Conservation (phyloP, 23 red algal species). For the Gracilaria vermiculophylla region DNA sequence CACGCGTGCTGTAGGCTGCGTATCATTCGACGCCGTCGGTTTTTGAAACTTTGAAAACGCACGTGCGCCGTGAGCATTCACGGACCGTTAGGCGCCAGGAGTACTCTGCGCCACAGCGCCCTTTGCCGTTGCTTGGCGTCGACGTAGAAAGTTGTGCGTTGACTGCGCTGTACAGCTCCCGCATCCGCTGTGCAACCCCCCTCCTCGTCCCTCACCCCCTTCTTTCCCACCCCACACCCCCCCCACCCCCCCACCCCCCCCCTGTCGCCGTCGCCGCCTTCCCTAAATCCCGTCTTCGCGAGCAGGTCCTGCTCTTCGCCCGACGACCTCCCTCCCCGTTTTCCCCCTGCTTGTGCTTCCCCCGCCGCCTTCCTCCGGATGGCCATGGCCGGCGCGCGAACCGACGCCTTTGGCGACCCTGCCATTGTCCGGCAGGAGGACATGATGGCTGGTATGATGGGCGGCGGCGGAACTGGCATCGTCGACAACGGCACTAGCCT, state of each 20-base stretch:
- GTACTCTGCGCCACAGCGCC: background rate
- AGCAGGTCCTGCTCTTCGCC: too few species aligned
- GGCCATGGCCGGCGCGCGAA: background rate
- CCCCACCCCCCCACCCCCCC: background rate
- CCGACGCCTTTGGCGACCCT: conserved; percentile 6
- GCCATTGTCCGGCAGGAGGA: conserved; percentile 25
- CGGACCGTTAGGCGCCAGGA: background rate
- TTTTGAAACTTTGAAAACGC: background rate
- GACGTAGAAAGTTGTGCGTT: too few species aligned
- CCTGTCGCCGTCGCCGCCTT: too few species aligned
- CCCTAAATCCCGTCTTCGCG: too few species aligned
- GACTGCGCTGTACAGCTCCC: background rate
- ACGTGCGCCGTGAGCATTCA: background rate
- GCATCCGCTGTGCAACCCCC: background rate
- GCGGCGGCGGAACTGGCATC: conserved; percentile 3
- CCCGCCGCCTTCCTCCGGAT: background rate
- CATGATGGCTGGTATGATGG: conserved; percentile 52
- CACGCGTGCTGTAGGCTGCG: background rate
- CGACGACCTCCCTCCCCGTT: too few species aligned
- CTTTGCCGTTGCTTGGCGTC: too few species aligned
- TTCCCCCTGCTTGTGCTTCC: background rate
- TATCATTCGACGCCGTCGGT: background rate
- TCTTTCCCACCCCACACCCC: background rate
- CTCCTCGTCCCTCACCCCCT: background rate
- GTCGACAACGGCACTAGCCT: conserved; percentile 55